Evolutionary conservation across 2,329 filamentous ascomycete genomes (phyloP).

Genomic region (Fusarium chlamydosporum): DNA sequence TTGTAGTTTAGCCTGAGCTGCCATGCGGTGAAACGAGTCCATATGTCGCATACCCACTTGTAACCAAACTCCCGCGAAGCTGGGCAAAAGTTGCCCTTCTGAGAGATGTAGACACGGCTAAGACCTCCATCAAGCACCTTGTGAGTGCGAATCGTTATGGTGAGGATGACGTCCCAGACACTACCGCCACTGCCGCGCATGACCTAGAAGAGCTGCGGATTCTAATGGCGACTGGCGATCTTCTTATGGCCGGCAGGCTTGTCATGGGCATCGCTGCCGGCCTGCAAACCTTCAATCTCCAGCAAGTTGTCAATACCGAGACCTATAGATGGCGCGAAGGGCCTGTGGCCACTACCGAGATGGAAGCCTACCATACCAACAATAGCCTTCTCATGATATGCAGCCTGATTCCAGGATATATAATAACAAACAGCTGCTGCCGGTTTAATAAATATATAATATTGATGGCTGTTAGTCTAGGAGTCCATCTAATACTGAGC

Average conservation of each 20-base stretch:
- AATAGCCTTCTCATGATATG: too few species aligned
- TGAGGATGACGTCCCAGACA: constrained; percentile 12
- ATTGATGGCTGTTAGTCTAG: too few species aligned
- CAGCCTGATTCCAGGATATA: too few species aligned
- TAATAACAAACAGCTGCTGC: too few species aligned
- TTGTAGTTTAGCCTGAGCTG: constrained; percentile 9
- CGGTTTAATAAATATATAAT: too few species aligned
- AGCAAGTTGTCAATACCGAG: constrained; percentile 10
- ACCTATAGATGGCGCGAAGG: constrained; percentile 17
- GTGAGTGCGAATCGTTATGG: constrained; percentile 15
- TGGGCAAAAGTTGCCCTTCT: background rate
- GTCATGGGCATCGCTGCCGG: background rate
- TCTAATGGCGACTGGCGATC: background rate
- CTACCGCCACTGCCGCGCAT: constrained; percentile 4
- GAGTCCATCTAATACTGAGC: too few species aligned
- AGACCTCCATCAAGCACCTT: background rate
- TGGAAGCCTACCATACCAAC: constrained; percentile 9
- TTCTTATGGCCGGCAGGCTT: constrained; percentile 6
- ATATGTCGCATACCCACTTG: constrained; percentile 8
- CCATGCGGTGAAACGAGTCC: constrained; percentile 10
- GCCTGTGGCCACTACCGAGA: constrained; percentile 14
- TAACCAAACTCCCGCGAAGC: background rate
- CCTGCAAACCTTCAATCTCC: constrained; percentile 9
- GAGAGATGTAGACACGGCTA: background rate
- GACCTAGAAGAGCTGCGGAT: constrained; percentile 19